Conservation (phyloP, 2,329 filamentous ascomycete species). For the Mollisiaceae sp. region DNA sequence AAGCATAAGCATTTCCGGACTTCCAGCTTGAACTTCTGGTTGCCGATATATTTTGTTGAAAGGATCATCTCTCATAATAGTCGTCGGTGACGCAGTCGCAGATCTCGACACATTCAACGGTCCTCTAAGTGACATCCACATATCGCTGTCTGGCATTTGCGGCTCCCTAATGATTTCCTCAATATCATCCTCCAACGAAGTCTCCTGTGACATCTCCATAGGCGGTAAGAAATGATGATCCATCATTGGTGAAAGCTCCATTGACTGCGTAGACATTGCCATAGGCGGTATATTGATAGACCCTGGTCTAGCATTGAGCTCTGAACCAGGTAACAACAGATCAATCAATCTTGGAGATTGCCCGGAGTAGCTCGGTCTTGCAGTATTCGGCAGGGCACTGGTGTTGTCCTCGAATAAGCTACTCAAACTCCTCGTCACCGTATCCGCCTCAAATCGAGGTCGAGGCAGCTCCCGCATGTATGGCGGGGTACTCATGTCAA, state of each 20-base stretch:
- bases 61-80: conserved; percentile 26
- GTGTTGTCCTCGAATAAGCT: conserved; percentile 46
- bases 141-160: conserved; percentile 34
- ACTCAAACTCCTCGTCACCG: conserved; percentile 44
- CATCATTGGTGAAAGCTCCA: conserved; percentile 33
- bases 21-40: conserved; percentile 54
- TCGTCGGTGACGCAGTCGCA: conserved; percentile 30
- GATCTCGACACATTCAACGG: conserved; percentile 35
- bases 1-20: conserved; percentile 65
- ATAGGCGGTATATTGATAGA: conserved; percentile 36
- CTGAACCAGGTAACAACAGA: conserved; percentile 53
- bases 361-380: conserved; percentile 45
- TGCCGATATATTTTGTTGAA: conserved; percentile 48
- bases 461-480: conserved; percentile 37
- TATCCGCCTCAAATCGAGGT: conserved; percentile 43
- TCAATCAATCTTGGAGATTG: conserved; percentile 55
- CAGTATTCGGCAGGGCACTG: conserved; percentile 38
- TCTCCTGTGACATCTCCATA: conserved; percentile 35
- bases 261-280: conserved; percentile 26
- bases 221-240: conserved; percentile 32
- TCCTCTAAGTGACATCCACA: conserved; percentile 35
- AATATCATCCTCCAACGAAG: conserved; percentile 52
- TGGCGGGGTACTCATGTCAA: conserved; percentile 41
- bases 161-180: conserved; percentile 58
- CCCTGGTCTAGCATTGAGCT: conserved; percentile 47